A percentile compares a stretch with the other conserved stretches of the same genome.
Conservation (phyloP, 2,329 filamentous ascomycete species). For the Chaetothyriales sp. region DNA sequence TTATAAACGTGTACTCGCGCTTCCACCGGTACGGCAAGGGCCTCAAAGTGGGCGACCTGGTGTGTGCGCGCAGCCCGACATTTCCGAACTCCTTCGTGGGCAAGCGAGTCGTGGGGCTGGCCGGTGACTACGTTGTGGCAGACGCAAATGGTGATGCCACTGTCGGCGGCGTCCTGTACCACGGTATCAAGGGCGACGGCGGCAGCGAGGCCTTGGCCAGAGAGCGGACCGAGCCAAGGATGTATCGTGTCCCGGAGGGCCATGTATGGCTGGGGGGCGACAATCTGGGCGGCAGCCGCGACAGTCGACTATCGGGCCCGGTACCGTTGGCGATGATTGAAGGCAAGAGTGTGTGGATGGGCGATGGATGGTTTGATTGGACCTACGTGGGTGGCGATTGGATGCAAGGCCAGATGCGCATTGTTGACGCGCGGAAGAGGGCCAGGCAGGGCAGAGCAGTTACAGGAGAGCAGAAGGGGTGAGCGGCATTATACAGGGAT, state of each 20-base stretch:
- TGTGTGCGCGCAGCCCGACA: constrained; percentile 62
- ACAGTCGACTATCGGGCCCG: constrained; percentile 76
- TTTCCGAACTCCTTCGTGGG: constrained; percentile 46
- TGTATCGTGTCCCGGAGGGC: constrained; percentile 57
- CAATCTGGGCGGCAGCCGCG: constrained; percentile 67
- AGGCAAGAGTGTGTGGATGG: constrained; percentile 43
- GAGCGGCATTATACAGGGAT: constrained; percentile 13
- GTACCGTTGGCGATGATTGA: constrained; percentile 69
- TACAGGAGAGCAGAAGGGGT: not conserved
- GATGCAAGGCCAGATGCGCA: not conserved
- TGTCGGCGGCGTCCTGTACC: constrained; percentile 9
- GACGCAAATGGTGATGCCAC: constrained; percentile 21
- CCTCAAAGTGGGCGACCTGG: constrained; percentile 64
- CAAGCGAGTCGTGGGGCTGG: constrained; percentile 67
- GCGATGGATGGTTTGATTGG: constrained; percentile 13
- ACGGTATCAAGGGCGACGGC: constrained; percentile 4
- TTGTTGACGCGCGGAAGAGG: not conserved
- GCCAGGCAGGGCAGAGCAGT: not conserved
- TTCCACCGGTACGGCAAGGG: constrained; percentile 53
- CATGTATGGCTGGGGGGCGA: constrained; percentile 89
- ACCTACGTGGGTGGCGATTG: constrained; percentile 1
- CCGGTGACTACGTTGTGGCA: constrained; percentile 40
- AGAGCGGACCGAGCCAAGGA: constrained; percentile 20
- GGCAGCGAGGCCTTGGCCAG: constrained; percentile 10
- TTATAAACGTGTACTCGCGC: constrained; percentile 48